These are phyloP conservation scores for Saccharomyces hybrid DNA, from an alignment of 1,139 yeast genomes.

Conservation along the genomic window DNA sequence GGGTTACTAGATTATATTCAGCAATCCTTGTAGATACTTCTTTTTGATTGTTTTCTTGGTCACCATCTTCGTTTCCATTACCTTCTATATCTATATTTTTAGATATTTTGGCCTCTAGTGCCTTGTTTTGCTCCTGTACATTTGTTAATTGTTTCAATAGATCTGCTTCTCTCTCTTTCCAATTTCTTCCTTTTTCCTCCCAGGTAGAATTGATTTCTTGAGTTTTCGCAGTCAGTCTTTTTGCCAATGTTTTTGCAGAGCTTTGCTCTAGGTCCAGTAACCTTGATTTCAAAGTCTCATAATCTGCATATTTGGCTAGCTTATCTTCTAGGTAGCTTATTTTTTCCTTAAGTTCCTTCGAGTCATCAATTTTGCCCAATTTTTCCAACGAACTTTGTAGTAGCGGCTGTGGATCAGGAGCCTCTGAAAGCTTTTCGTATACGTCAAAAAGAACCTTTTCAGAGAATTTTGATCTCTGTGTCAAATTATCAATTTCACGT, in stretches of 20 bases:
- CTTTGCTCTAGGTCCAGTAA: constrained; percentile 52
- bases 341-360: constrained; percentile 46
- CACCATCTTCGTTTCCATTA: constrained; percentile 14
- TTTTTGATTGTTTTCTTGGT: constrained; percentile 39
- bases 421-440: constrained; percentile 73
- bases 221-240: constrained; percentile 46
- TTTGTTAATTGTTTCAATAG: constrained; percentile 39
- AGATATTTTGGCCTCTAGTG: constrained; percentile 48
- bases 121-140: constrained; percentile 40
- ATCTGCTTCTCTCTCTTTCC: constrained; percentile 47
- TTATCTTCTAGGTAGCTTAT: constrained; percentile 52
- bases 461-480: constrained; percentile 66
- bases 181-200: constrained; percentile 57
- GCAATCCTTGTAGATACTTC: constrained; percentile 17
- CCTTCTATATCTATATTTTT: constrained; percentile 39
- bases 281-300: constrained; percentile 63
- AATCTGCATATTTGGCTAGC: constrained; percentile 63
- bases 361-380: constrained; percentile 52
- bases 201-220: constrained; percentile 52
- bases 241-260: constrained; percentile 45
- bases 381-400: constrained; percentile 66
- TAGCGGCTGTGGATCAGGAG: constrained; percentile 87
- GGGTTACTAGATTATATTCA: constrained; percentile 53
- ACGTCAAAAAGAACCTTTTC: constrained; percentile 69
- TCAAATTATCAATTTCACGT: constrained; percentile 74